These are phyloP conservation scores for Bruguiera gymnorhiza DNA, from an alignment of 345 rosid genomes.

Conservation along the genomic window DNA sequence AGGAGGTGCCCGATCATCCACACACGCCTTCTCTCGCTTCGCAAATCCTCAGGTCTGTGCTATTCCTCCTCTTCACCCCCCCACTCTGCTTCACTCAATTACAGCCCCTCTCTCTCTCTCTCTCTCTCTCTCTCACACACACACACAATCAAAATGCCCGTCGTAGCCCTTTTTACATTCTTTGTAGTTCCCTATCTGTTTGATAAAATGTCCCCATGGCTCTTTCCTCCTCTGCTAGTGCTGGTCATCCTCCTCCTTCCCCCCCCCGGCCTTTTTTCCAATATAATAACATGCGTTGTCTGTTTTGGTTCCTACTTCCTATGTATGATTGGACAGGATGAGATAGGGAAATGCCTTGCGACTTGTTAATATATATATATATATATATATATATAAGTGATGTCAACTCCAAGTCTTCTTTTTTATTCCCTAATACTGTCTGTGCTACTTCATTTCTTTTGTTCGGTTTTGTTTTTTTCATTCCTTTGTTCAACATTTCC, in stretches of 20 bases:
- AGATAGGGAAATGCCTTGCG: too few relatives aligned
- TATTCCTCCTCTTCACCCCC: background rate
- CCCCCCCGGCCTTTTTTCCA: background rate
- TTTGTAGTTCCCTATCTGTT: constrained; percentile 28
- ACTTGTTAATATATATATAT: too few relatives aligned
- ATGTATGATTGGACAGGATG: too few relatives aligned
- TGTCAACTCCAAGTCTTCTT: too few relatives aligned
- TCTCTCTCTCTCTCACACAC: too few relatives aligned
- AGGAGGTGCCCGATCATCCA: too few relatives aligned
- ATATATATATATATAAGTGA: too few relatives aligned
- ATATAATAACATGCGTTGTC: too few relatives aligned
- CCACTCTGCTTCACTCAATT: background rate
- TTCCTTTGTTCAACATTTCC: background rate
- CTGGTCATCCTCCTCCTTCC: background rate
- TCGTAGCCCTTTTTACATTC: background rate
- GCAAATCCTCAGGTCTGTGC: constrained; percentile 46
- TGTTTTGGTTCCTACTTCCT: too few relatives aligned
- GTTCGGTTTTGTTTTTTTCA: too few relatives aligned
- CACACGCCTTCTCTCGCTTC: constrained; percentile 25
- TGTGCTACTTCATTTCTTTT: too few relatives aligned
- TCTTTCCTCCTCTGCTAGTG: background rate
- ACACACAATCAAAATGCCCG: background rate
- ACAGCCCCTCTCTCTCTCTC: background rate
- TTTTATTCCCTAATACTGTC: too few relatives aligned
- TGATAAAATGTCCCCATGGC: constrained; percentile 31